Conservation (phyloP, 176 grass and related monocot species). For the Juncus effusus region DNA sequence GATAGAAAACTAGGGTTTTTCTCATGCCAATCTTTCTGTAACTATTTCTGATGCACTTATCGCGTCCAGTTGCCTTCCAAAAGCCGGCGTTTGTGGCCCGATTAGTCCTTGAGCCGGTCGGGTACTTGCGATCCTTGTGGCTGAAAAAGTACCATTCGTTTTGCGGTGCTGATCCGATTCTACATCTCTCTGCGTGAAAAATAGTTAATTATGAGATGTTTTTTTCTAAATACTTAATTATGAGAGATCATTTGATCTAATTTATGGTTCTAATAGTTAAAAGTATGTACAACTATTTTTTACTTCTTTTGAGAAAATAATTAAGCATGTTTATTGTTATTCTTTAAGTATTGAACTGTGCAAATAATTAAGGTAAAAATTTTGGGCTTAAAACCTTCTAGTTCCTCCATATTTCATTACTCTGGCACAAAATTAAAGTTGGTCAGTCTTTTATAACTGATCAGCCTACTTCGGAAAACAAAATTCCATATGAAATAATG, state of each 20-base stretch:
- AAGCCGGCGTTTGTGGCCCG: conserved; percentile 77
- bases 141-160: conserved; percentile 99
- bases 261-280: too few species aligned
- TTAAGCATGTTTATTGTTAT: too few species aligned
- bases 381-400: too few species aligned
- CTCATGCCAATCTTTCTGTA: conserved; percentile 97
- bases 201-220: not conserved
- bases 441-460: too few species aligned
- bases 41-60: conserved; percentile 99
- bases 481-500: not conserved
- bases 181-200: conserved; percentile 59
- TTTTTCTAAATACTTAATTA: too few species aligned
- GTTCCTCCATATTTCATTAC: too few species aligned
- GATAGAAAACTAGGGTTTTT: conserved; percentile 98
- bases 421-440: not conserved
- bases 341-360: too few species aligned
- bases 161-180: conserved; percentile 80
- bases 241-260: too few species aligned
- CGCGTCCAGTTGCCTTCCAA: conserved; percentile 95
- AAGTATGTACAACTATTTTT: too few species aligned
- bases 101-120: conserved; percentile 93
- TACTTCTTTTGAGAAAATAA: too few species aligned
- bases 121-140: conserved; percentile 99
- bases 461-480: too few species aligned
- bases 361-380: too few species aligned